Base-by-base conservation (phyloP, 768 basidiomycete genomes). In the Amanita inopinata region DNA sequence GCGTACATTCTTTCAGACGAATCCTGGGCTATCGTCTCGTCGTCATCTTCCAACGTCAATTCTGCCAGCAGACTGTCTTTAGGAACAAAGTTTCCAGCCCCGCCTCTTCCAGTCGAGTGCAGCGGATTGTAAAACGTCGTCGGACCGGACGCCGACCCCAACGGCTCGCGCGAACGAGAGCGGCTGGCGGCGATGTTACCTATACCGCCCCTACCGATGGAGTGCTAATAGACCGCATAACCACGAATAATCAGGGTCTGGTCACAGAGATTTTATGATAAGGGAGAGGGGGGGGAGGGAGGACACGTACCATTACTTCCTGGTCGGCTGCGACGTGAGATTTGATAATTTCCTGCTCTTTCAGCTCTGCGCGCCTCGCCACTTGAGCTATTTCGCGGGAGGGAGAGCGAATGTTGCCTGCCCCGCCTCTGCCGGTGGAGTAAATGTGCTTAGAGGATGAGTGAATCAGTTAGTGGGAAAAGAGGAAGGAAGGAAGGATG, bases 351-450 rank as follows among this genome's bases (percentile, higher is more conserved):
- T 64, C 59, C n/a, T 62, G 52, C 48, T 74, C 70, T 38, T 51
- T 50, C 8, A 61, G 52, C 15, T 61, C 60, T 1, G 53, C 51
- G 4, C 32, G 12, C 18, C 8, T 4, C 36, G 14, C 10, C 5
- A 35, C 59, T 61, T 10, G 57, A 45, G 12, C 53, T 40, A 51
- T 51, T 30, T 78, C 80, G 25, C 78, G 74, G 17, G 85, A 86
- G 0, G 79, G 80, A 1, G 86, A 83, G 44, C 84, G 78, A 38
- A 92, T 78, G 68, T 93, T 93, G 6, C 89, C 90, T 5, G 73
- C 73, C 11, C 90, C 90, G 19, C 90, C 89, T 38, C 88, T 77
- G 8, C 90, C 90, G 32, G 72, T 71, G 14, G 76, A 78, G 49
- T 62, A 66, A 12, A 69, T 45, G 63, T 76, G 18, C 6, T n/a